Evolutionary conservation across 202 grass and related monocot genomes (phyloP).

Genomic region (Setaria italica): DNA sequence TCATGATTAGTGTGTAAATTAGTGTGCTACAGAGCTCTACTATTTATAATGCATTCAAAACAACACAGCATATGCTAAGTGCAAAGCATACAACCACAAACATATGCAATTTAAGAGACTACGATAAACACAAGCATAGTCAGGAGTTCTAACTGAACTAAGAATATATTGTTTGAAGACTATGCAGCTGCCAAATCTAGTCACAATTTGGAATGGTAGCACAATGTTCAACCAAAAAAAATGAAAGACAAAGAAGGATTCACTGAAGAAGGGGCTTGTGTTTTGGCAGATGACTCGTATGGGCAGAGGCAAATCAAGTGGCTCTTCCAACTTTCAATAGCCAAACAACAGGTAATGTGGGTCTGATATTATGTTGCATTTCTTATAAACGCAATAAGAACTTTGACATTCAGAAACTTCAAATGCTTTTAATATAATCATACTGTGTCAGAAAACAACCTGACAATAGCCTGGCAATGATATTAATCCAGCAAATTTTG

Average conservation of each 20-base stretch:
- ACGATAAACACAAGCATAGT: not conserved
- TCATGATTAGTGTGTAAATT: not conserved
- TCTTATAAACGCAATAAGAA: not conserved
- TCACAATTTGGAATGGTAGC: not conserved
- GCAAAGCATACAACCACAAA: not conserved
- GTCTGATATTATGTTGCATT: not conserved
- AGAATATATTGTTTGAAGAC: not conserved
- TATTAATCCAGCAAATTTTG: not conserved
- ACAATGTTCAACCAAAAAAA: not conserved
- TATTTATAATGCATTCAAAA: not conserved
- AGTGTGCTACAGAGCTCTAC: not conserved
- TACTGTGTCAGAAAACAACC: not conserved
- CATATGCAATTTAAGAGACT: not conserved
- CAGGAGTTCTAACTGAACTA: not conserved
- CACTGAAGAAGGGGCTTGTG: not conserved
- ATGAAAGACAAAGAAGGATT: not conserved
- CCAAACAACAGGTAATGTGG: not conserved
- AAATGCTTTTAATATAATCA: conserved; percentile 9
- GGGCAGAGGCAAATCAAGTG: not conserved
- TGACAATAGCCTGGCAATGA: not conserved
- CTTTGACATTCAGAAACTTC: conserved; percentile 8
- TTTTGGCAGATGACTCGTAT: not conserved
- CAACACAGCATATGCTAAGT: not conserved
- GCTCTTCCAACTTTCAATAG: conserved; percentile 5
- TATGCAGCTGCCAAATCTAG: not conserved